phyloP scores from a whole-genome alignment of 169 alveolate genomes.

The Perkinsus marinus region DNA sequence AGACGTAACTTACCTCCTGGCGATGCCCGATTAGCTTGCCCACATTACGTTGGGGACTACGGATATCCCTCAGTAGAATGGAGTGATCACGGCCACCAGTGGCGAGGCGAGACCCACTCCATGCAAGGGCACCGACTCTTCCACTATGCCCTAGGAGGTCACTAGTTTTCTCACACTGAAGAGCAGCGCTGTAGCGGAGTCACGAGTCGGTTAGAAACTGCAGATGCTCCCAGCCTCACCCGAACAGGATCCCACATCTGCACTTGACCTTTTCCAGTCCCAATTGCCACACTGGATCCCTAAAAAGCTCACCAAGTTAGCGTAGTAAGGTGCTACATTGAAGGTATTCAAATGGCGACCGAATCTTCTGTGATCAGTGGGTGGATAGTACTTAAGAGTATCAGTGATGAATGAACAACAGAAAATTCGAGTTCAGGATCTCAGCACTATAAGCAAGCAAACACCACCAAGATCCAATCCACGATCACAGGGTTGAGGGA shows the following conservation, averaged over 20 bases:
- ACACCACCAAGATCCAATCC: too few relatives aligned
- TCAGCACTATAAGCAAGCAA: too few relatives aligned
- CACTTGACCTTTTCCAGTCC: constrained; percentile 65
- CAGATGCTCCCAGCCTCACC: too few relatives aligned
- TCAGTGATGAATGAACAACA: too few relatives aligned
- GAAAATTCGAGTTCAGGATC: too few relatives aligned
- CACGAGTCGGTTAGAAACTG: not conserved
- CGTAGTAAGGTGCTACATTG: too few relatives aligned
- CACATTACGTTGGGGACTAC: not conserved
- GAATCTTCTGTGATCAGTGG: too few relatives aligned
- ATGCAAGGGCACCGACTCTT: constrained; percentile 76
- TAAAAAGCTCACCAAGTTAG: not conserved
- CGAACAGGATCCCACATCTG: constrained; percentile 37
- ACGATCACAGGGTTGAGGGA: too few relatives aligned
- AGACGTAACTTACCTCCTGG: constrained; percentile 4
- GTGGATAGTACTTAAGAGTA: too few relatives aligned
- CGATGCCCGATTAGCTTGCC: constrained; percentile 18
- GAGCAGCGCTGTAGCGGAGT: not conserved
- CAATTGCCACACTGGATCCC: constrained; percentile 70
- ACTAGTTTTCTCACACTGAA: constrained; percentile 8
- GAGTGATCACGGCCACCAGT: constrained; percentile 79
- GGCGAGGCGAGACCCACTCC: constrained; percentile 66
- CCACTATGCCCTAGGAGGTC: constrained; percentile 60
- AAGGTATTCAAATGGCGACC: too few relatives aligned
- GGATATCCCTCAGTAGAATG: constrained; percentile 67